These are phyloP conservation scores for Cyanodermella asteris DNA, from an alignment of 2,329 filamentous ascomycete genomes.

Conservation along the genomic window DNA sequence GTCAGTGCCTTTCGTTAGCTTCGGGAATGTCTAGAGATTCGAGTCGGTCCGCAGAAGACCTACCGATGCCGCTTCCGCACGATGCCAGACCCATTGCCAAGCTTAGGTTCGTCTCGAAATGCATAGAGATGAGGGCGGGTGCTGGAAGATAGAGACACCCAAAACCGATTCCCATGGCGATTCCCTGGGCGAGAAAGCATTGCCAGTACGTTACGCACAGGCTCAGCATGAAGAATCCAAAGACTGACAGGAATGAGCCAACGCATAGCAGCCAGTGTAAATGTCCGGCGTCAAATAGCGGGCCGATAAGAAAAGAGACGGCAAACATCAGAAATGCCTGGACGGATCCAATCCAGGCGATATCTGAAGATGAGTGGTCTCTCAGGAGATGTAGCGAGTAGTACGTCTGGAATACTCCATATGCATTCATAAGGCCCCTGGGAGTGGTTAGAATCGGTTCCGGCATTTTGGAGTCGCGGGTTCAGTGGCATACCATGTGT, in stretches of 20 bases:
- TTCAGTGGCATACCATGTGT: constrained; percentile 17
- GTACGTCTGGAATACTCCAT: constrained; percentile 17
- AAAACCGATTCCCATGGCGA: background rate
- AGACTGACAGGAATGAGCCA: constrained; percentile 12
- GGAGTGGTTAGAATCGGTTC: too few relatives aligned
- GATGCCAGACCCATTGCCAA: constrained; percentile 40
- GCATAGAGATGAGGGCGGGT: constrained; percentile 42
- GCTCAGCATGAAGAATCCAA: constrained; percentile 25
- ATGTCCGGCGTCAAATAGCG: constrained; percentile 27
- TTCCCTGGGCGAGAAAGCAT: constrained; percentile 14
- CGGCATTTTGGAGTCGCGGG: too few relatives aligned
- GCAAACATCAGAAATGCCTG: constrained; percentile 28
- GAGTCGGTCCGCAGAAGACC: background rate
- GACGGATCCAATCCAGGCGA: constrained; percentile 17
- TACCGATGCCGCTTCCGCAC: constrained; percentile 23
- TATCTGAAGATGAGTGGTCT: constrained; percentile 11
- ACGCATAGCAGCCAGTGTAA: constrained; percentile 11
- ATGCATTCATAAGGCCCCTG: constrained; percentile 6
- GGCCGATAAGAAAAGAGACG: constrained; percentile 28
- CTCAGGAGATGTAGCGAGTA: constrained; percentile 13
- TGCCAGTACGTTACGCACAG: constrained; percentile 23
- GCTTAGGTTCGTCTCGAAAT: constrained; percentile 34
- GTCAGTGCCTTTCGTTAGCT: background rate
- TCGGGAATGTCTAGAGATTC: too few relatives aligned
- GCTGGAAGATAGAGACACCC: constrained; percentile 37